Percentiles rank a stretch among this genome's conserved stretches.
Conservation (phyloP, 1,284 basidiomycete genomes). For the Taiwanofungus camphoratus region DNA sequence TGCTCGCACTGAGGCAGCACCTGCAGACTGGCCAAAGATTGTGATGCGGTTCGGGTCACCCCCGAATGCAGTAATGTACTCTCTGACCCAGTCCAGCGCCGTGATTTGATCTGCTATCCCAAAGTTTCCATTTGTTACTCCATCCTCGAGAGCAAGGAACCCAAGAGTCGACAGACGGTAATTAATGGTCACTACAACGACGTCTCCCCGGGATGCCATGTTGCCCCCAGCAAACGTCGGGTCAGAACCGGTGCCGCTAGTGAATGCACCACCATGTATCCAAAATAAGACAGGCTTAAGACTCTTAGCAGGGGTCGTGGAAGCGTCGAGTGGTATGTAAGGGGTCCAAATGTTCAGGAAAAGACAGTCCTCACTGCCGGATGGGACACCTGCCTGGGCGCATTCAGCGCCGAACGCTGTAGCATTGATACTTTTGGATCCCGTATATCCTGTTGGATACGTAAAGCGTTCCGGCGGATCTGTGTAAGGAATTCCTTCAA, state of each 20-base stretch:
- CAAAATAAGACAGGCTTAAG: constrained; percentile 40
- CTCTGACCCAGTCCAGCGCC: constrained; percentile 31
- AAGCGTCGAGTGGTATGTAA: constrained; percentile 23
- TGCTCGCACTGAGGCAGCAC: constrained; percentile 34
- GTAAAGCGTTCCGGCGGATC: constrained; percentile 27
- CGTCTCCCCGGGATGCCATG: constrained; percentile 37
- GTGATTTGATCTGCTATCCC: constrained; percentile 35
- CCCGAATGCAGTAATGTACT: constrained; percentile 32
- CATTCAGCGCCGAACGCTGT: constrained; percentile 28
- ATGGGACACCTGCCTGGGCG: constrained; percentile 21
- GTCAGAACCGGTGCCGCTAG: constrained; percentile 29
- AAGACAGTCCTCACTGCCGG: constrained; percentile 34
- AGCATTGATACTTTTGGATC: constrained; percentile 25
- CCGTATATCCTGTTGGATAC: constrained; percentile 27
- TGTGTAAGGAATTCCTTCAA: constrained; percentile 33
- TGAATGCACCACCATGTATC: constrained; percentile 44
- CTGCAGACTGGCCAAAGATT: constrained; percentile 36
- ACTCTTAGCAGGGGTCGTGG: constrained; percentile 10
- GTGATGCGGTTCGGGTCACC: constrained; percentile 34
- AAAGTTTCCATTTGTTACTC: constrained; percentile 36
- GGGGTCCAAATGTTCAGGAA: constrained; percentile 42
- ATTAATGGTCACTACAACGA: constrained; percentile 43
- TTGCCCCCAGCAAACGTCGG: constrained; percentile 27
- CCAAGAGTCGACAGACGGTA: constrained; percentile 40
- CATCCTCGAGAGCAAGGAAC: constrained; percentile 34